A percentile compares a stretch with the other conserved stretches of the same genome.
Conservation (phyloP, 306 rosid species). For the Echinosophora koreensis region DNA sequence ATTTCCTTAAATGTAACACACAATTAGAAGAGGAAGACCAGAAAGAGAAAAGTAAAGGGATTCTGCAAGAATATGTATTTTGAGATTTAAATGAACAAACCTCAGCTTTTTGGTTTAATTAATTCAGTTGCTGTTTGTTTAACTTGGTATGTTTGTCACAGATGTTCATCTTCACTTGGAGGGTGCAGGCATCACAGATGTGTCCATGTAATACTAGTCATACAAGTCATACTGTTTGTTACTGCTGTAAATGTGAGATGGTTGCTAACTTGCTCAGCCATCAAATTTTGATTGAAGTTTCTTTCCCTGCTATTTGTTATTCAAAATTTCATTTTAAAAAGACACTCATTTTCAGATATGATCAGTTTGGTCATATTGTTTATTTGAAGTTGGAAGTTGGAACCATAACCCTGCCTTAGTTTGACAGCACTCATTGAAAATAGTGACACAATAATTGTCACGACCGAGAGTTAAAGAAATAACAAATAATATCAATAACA, state of each 20-base stretch:
- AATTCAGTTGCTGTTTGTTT: conserved; percentile 51
- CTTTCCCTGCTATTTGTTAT: conserved; percentile 29
- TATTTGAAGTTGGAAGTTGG: neutral
- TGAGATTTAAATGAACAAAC: conserved; percentile 47
- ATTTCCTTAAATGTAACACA: conserved; percentile 47
- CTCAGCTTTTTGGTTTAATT: conserved; percentile 45
- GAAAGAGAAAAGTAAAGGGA: conserved; percentile 33
- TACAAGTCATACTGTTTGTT: conserved; percentile 53
- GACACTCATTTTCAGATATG: neutral
- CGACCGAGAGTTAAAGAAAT: too few species aligned
- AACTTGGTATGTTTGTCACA: conserved; percentile 40
- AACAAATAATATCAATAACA: too few species aligned
- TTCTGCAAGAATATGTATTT: conserved; percentile 54
- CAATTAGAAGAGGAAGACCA: conserved; percentile 41
- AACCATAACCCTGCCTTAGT: neutral
- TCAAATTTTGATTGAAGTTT: conserved; percentile 46
- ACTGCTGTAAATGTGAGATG: conserved; percentile 62
- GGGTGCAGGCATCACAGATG: conserved; percentile 48
- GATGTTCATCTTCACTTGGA: conserved; percentile 41
- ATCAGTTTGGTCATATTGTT: conserved; percentile 27
- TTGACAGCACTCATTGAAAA: conserved; percentile 19
- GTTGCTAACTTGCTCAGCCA: conserved; percentile 53
- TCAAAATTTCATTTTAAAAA: conserved; percentile 23
- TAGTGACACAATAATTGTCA: neutral
- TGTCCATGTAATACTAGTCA: conserved; percentile 47